Evolutionary conservation across 345 rosid genomes (phyloP).

Genomic region (Combretum micranthum): DNA sequence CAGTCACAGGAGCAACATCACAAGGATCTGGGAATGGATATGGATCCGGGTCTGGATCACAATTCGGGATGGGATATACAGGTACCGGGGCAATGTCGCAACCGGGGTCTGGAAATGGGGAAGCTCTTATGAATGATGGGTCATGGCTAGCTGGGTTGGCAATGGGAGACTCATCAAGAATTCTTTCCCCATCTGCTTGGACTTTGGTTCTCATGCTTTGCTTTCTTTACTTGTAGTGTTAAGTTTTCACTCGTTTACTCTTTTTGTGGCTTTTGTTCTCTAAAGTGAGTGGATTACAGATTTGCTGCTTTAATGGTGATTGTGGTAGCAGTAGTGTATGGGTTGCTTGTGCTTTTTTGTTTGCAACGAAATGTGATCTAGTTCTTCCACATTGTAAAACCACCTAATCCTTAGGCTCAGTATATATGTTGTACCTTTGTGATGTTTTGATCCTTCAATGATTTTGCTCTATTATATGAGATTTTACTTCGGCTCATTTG

Average conservation of each 20-base stretch:
- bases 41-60: slow-evolving; percentile 17
- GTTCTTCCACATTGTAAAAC: no score
- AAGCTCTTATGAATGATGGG: slow-evolving; percentile 60
- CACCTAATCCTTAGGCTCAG: no score
- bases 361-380: background rate
- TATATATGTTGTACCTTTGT: no score
- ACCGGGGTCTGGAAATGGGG: slow-evolving; percentile 33
- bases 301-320: slow-evolving; percentile 2
- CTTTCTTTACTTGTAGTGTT: slow-evolving; percentile 22
- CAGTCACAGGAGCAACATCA: slow-evolving; percentile 31
- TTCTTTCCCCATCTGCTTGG: slow-evolving; percentile 11
- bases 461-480: no score
- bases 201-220: slow-evolving; percentile 11
- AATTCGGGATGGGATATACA: slow-evolving; percentile 17
- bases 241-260: background rate
- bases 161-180: slow-evolving; percentile 60
- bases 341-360: background rate
- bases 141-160: slow-evolving; percentile 92
- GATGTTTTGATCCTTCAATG: no score
- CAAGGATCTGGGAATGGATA: slow-evolving; percentile 24
- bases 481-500: no score
- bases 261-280: slow-evolving; percentile 4
- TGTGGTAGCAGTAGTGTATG: background rate
- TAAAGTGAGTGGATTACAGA: slow-evolving; percentile 24
- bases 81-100: slow-evolving; percentile 28